Evolutionary conservation across 305 asterid species (phyloP), one percentile per base, ranked within the genome.

Genomic region (Coffea humblotiana): DNA sequence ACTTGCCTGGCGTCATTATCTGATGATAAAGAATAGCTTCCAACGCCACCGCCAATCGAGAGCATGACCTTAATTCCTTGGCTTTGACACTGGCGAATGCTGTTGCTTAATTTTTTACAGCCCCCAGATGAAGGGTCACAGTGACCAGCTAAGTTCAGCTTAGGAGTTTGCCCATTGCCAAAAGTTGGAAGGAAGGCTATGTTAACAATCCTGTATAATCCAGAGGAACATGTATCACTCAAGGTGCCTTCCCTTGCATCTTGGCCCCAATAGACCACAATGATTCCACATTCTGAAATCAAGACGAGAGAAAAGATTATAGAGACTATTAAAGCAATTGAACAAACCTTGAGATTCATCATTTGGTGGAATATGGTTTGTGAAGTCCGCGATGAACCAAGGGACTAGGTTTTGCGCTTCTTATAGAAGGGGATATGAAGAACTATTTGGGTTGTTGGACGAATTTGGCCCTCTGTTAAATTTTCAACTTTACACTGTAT

Each of bases 101-200:
- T 70, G 10, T 14, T 11, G 40, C 37, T 47, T 37, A 71, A n/a
- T 48, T 6, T 71, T 71, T 71, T 23, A 11, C 40, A 71, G 11
- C 60, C 40, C 16, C 75, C 75, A 12, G 40, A 71, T 71, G 60
- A 12, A 37, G 91, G 89, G 3, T 79, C 7, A 56, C 91, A 88
- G 48, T 88, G 92, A 40, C 88, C 91, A 0, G 91, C 92, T 11
- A 89, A 76, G 88, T 89, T 86, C 0, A 89, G 87, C 1, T 76
- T 79, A 25, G 92, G 92, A 48, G 85, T 79, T 76, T 66, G 84
- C 79, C 89, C 88, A 25, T 8, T 69, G 71, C 90, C 91, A 47
- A 88, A 85, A 56, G 76, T 77, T 2, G 80, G 65, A 13, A 90
- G 70, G 69, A 90, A 90, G 10, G 76, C 91, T 3, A 89, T 82